A percentile compares a stretch with the other conserved stretches of the same genome.
Evolutionary conservation across 169 alveolate species (phyloP).

Genomic region (Plasmodium vinckei): DNA sequence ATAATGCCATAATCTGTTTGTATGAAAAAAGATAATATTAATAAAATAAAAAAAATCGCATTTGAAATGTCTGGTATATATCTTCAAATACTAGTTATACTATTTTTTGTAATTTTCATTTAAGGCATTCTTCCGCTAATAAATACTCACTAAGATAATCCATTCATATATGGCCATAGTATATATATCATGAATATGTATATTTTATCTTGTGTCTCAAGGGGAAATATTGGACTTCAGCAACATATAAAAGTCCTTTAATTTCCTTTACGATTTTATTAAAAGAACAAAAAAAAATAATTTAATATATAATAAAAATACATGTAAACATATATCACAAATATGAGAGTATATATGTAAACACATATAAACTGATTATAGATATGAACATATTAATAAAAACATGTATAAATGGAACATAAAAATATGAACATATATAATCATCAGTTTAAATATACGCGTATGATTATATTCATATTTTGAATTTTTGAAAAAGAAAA

Average conservation of each 20-base stretch:
- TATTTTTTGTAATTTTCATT: too few species aligned
- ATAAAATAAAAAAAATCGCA: not conserved
- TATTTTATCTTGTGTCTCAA: too few species aligned
- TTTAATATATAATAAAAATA: not conserved
- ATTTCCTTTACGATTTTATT: too few species aligned
- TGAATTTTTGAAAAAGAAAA: not conserved
- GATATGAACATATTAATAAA: not conserved
- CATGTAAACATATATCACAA: constrained; percentile 13
- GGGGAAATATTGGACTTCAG: too few species aligned
- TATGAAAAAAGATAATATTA: not conserved
- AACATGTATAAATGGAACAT: not conserved
- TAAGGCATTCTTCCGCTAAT: too few species aligned
- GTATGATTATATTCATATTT: not conserved
- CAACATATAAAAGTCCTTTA: too few species aligned
- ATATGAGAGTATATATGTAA: not conserved
- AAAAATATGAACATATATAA: not conserved
- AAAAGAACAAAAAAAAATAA: not conserved
- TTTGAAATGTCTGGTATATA: too few species aligned
- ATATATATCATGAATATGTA: too few species aligned
- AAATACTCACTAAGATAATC: too few species aligned
- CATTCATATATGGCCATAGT: too few species aligned
- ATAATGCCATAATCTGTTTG: not conserved
- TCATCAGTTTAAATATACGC: not conserved
- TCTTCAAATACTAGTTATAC: too few species aligned
- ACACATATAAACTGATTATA: constrained; percentile 8